Conservation (phyloP, 75 land plant species). For the Cunninghamia lanceolata region DNA sequence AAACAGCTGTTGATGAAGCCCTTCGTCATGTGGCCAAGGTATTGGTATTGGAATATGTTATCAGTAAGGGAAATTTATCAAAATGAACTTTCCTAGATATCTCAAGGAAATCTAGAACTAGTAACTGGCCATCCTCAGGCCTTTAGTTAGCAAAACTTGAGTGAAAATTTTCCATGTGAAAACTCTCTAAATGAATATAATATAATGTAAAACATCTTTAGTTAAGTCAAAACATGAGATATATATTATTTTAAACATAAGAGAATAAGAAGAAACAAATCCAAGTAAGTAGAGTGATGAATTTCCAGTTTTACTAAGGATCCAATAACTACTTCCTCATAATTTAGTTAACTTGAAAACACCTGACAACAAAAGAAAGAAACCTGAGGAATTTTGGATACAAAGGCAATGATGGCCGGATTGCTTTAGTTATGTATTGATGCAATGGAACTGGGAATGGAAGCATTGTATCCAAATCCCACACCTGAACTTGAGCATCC, state of each 20-base stretch:
- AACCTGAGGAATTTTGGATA: constrained; percentile 47
- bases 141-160: background rate
- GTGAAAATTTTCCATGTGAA: background rate
- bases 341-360: background rate
- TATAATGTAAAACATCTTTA: background rate
- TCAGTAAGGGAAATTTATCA: background rate
- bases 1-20: background rate
- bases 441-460: constrained; percentile 59
- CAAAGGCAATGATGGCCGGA: constrained; percentile 54
- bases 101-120: background rate
- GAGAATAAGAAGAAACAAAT: background rate
- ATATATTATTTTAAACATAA: background rate
- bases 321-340: background rate
- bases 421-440: constrained; percentile 52
- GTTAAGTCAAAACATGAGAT: background rate
- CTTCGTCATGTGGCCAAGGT: background rate
- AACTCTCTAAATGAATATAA: background rate
- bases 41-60: background rate
- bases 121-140: background rate
- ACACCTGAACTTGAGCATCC: constrained; percentile 40
- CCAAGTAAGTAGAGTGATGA: background rate
- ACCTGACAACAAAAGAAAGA: background rate
- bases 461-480: constrained; percentile 95
- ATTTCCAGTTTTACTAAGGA: background rate
- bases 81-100: background rate